phyloP scores from a whole-genome alignment of 495 filamentous ascomycete genomes.

The Xylaria nigripes region DNA sequence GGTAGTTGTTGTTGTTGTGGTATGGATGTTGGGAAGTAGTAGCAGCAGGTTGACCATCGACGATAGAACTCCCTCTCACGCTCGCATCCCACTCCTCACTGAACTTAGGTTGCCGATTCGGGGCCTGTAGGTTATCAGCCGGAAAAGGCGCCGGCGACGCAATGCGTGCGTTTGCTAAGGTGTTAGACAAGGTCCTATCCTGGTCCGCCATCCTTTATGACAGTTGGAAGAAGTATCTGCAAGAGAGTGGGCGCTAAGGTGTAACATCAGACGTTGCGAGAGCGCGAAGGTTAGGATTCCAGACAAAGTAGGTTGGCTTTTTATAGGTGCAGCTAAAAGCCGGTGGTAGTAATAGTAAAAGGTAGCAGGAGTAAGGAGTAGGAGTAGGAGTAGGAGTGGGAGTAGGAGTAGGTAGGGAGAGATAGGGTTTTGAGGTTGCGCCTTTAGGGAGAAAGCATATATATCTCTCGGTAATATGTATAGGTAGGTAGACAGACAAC shows the following conservation, averaged over 20 bases:
- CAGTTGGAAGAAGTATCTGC: slow-evolving; percentile 18
- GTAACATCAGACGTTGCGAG: slow-evolving; percentile 9
- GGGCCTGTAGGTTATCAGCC: slow-evolving; percentile 15
- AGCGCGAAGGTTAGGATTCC: neutral
- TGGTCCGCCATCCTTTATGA: slow-evolving; percentile 22
- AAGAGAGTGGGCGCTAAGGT: slow-evolving; percentile 15
- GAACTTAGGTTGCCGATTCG: slow-evolving; percentile 35
- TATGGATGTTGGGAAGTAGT: slow-evolving; percentile 7
- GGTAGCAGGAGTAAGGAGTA: too few species aligned
- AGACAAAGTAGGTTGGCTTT: neutral
- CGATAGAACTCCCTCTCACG: slow-evolving; percentile 54
- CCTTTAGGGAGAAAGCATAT: too few species aligned
- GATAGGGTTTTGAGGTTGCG: too few species aligned
- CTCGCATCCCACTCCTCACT: slow-evolving; percentile 67
- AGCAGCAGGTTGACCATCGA: slow-evolving; percentile 32
- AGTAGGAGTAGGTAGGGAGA: too few species aligned
- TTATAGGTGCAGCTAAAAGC: too few species aligned
- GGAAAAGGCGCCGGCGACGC: slow-evolving; percentile 22
- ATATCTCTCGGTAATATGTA: too few species aligned
- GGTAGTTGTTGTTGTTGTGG: neutral
- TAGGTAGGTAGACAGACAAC: too few species aligned
- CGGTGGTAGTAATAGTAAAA: too few species aligned
- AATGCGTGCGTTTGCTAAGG: slow-evolving; percentile 33
- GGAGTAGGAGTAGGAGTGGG: too few species aligned
- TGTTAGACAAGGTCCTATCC: slow-evolving; percentile 35